Evolutionary conservation across 345 rosid genomes (phyloP).

Genomic region (Sapria himalayana): DNA sequence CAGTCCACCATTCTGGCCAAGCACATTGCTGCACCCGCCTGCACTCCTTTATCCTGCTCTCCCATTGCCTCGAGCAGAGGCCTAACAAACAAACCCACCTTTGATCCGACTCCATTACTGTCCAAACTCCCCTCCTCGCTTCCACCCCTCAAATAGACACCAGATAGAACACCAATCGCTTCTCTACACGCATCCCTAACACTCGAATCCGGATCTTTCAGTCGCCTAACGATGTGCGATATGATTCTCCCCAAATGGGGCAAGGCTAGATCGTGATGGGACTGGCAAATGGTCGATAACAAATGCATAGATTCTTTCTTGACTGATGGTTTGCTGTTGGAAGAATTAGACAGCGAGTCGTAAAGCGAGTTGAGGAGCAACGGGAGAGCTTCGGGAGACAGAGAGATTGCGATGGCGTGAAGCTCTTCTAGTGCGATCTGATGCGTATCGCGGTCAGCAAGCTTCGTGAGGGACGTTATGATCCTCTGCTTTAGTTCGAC

Average conservation of each 20-base stretch:
- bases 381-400: constrained; percentile 60
- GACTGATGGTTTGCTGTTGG: constrained; percentile 72
- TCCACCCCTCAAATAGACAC: constrained; percentile 41
- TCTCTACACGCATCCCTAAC: constrained; percentile 86
- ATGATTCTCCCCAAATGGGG: constrained; percentile 59
- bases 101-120: constrained; percentile 16
- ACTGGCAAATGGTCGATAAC: constrained; percentile 34
- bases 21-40: constrained; percentile 74
- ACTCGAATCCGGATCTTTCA: constrained; percentile 80
- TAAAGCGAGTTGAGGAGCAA: constrained; percentile 79
- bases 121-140: constrained; percentile 11
- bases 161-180: constrained; percentile 53
- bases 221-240: constrained; percentile 45
- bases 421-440: constrained; percentile 92
- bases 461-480: constrained; percentile 70
- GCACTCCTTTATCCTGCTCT: constrained; percentile 83
- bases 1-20: constrained; percentile 84
- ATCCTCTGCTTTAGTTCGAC: constrained; percentile 81
- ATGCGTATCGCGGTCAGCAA: constrained; percentile 85
- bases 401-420: constrained; percentile 39
- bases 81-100: constrained; percentile 60
- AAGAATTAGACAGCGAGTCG: constrained; percentile 35
- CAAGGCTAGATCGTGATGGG: constrained; percentile 40
- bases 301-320: constrained; percentile 69
- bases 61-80: constrained; percentile 94